Conservation (phyloP, 176 grass and related monocot genomes). For the Oryza meyeriana region DNA sequence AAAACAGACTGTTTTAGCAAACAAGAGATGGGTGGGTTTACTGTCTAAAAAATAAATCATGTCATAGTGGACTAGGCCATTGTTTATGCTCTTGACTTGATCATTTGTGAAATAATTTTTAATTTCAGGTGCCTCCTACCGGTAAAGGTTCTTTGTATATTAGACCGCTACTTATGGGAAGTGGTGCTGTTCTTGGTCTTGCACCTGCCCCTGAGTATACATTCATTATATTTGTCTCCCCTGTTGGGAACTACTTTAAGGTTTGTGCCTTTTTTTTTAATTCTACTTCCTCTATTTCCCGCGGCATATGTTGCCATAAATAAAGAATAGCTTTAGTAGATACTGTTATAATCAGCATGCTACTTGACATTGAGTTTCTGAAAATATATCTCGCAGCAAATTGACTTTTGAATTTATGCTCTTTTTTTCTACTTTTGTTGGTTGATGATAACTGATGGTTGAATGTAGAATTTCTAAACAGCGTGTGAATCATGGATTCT, state of each 20-base stretch:
- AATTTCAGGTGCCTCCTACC: slow-evolving; percentile 72
- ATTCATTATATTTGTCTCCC: slow-evolving; percentile 91
- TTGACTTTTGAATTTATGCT: slow-evolving; percentile 11
- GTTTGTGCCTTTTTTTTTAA: slow-evolving; percentile 32
- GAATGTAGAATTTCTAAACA: not conserved
- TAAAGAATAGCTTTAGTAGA: slow-evolving; percentile 4
- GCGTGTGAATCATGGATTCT: not conserved
- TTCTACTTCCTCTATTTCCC: not conserved
- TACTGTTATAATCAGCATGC: not conserved
- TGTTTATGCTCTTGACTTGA: slow-evolving; percentile 22
- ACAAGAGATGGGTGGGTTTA: slow-evolving; percentile 73
- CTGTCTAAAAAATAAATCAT: not conserved
- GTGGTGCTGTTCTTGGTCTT: slow-evolving; percentile 86
- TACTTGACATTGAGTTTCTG: not conserved
- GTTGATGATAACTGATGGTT: not conserved
- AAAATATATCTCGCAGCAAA: slow-evolving; percentile 2
- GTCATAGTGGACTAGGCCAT: not conserved
- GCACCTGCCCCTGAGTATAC: slow-evolving; percentile 88
- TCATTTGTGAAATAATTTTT: slow-evolving; percentile 29
- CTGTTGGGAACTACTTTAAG: slow-evolving; percentile 99
- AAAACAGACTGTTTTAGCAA: slow-evolving; percentile 83
- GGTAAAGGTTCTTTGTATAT: slow-evolving; percentile 95
- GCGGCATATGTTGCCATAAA: not conserved
- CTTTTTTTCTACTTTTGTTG: not conserved
- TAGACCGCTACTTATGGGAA: slow-evolving; percentile 87